Evolutionary conservation across 306 rosid species (phyloP).

Genomic region (Lotus japonicus): DNA sequence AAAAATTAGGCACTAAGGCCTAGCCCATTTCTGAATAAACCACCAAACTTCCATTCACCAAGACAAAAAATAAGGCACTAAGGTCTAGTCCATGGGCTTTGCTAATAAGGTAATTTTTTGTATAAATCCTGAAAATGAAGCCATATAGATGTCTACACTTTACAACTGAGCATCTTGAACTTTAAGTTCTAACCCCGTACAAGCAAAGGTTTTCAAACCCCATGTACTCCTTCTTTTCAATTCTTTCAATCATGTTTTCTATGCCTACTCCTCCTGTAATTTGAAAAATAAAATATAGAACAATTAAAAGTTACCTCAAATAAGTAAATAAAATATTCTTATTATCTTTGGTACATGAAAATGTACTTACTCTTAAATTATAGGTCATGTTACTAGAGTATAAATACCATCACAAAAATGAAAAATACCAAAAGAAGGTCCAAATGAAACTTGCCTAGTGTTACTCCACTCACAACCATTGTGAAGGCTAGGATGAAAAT

Average conservation of each 20-base stretch:
- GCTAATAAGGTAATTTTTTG: no score
- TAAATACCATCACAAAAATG: neutral
- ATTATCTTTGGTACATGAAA: no score
- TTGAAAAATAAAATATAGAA: neutral
- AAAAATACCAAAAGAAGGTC: neutral
- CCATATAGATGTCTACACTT: no score
- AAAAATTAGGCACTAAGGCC: no score
- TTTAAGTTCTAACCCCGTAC: neutral
- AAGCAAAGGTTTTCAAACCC: conserved; percentile 49
- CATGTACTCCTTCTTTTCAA: conserved; percentile 49
- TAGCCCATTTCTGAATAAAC: no score
- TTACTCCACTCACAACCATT: conserved; percentile 52
- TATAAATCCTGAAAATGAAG: no score
- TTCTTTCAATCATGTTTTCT: conserved; percentile 44
- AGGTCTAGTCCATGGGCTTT: no score
- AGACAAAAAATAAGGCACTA: no score
- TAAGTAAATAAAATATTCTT: no score
- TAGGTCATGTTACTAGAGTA: no score
- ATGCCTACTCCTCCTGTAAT: conserved; percentile 64
- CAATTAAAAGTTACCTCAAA: neutral
- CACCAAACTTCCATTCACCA: no score
- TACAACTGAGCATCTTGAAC: neutral
- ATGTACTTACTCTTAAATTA: no score
- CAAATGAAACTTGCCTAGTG: conserved; percentile 23
- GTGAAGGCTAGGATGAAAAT: conserved; percentile 63